phyloP scores from a whole-genome alignment of 2,329 filamentous ascomycete genomes.

The Cyphellophora europaea region DNA sequence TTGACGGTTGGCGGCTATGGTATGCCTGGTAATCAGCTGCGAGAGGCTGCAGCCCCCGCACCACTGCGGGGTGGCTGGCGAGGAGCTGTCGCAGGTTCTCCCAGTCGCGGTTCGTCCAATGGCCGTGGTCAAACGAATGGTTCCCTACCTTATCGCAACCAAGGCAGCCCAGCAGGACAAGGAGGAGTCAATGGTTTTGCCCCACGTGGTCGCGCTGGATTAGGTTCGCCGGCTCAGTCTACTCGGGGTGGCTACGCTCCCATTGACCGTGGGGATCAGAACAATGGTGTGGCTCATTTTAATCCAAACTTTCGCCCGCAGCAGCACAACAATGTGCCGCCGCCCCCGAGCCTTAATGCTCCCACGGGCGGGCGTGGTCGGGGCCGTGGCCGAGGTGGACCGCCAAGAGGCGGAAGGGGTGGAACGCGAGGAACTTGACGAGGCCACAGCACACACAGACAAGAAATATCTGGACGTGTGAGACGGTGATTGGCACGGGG shows the following conservation, averaged over 20 bases:
- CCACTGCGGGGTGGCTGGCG: constrained; percentile 51
- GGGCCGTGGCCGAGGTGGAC: constrained; percentile 26
- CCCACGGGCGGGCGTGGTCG: constrained; percentile 20
- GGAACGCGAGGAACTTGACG: constrained; percentile 23
- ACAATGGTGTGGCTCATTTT: constrained; percentile 43
- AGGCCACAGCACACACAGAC: too few relatives aligned
- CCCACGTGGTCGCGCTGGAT: constrained; percentile 8
- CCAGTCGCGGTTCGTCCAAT: constrained; percentile 4
- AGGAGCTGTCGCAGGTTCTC: constrained; percentile 42
- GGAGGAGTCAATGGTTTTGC: constrained; percentile 3
- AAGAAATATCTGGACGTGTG: too few relatives aligned
- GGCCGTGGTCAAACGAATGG: constrained; percentile 12
- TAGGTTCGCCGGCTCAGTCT: constrained; percentile 5
- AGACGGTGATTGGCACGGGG: too few relatives aligned
- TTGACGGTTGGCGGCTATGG: constrained; percentile 49
- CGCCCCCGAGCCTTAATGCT: constrained; percentile 30
- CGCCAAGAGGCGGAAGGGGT: constrained; percentile 23
- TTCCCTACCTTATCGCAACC: constrained; percentile 14
- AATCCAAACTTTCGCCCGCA: constrained; percentile 50
- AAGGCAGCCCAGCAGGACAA: constrained; percentile 9
- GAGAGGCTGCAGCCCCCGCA: constrained; percentile 45
- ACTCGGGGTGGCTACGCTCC: constrained; percentile 27
- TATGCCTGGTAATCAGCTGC: constrained; percentile 51
- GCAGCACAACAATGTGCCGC: constrained; percentile 42
- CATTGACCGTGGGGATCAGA: constrained; percentile 41